phyloP scores from a whole-genome alignment of 305 asterid genomes.

The Solanum aculeatissimum region DNA sequence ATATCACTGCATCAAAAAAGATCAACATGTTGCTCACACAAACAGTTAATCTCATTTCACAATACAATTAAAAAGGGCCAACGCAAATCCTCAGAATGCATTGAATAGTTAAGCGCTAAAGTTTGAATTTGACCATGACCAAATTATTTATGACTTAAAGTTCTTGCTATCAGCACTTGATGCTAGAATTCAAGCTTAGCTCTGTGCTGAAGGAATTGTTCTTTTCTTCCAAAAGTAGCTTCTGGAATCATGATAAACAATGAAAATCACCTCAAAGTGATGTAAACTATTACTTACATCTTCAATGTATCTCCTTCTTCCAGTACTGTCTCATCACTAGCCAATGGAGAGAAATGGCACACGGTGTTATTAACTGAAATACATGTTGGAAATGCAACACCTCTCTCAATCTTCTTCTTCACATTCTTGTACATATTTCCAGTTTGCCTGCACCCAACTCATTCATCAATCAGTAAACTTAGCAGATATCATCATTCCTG shows the following conservation, averaged over 20 bases:
- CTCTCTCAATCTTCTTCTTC: conserved; percentile 12
- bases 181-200: neutral
- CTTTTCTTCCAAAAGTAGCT: neutral
- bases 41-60: neutral
- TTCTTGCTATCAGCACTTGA: neutral
- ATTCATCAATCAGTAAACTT: neutral
- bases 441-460: conserved; percentile 1
- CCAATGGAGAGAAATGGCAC: conserved; percentile 8
- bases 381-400: conserved; percentile 11
- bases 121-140: neutral
- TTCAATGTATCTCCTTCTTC: conserved; percentile 52
- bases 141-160: neutral
- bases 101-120: neutral
- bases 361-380: conserved; percentile 6
- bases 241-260: neutral
- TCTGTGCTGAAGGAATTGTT: neutral
- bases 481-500: neutral
- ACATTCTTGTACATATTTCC: conserved; percentile 13
- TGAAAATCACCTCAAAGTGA: neutral
- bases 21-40: neutral
- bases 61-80: neutral
- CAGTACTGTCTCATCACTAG: conserved; percentile 41
- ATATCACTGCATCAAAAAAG: conserved; percentile 39
- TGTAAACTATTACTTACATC: conserved; percentile 30
- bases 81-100: neutral